Evolutionary conservation across 768 basidiomycete genomes (phyloP).

Genomic region (Pisolithus microcarpus): DNA sequence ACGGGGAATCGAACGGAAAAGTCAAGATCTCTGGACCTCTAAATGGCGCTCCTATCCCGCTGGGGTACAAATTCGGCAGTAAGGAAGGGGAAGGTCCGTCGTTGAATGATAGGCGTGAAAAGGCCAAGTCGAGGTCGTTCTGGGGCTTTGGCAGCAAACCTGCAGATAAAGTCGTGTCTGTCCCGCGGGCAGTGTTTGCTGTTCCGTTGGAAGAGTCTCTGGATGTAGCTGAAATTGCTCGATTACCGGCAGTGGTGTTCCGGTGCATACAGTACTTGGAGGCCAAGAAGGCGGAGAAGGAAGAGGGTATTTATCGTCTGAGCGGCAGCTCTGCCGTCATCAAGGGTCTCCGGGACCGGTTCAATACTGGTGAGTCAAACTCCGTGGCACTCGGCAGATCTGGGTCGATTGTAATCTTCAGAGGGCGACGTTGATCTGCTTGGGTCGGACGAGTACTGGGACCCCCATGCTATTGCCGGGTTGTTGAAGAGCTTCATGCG

Average conservation of each 20-base stretch:
- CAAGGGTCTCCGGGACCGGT: slow-evolving; percentile 86
- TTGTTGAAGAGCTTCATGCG: slow-evolving; percentile 89
- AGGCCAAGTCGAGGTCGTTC: slow-evolving; percentile 88
- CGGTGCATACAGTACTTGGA: slow-evolving; percentile 94
- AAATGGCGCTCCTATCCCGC: slow-evolving; percentile 77
- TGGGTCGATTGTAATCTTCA: slow-evolving; percentile 25
- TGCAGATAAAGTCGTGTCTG: slow-evolving; percentile 37
- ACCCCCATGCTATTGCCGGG: slow-evolving; percentile 95
- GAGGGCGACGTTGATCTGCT: slow-evolving; percentile 96
- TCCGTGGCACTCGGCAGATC: background rate
- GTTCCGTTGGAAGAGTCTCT: slow-evolving; percentile 83
- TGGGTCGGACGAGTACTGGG: slow-evolving; percentile 87
- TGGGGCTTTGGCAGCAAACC: slow-evolving; percentile 78
- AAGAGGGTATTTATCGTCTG: slow-evolving; percentile 96
- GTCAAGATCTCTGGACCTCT: slow-evolving; percentile 88
- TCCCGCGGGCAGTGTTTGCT: slow-evolving; percentile 78
- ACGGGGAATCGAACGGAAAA: slow-evolving; percentile 52
- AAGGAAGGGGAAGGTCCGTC: slow-evolving; percentile 51
- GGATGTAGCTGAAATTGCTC: slow-evolving; percentile 81
- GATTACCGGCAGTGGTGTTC: slow-evolving; percentile 91
- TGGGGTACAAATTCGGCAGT: slow-evolving; percentile 83
- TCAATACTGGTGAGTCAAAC: slow-evolving; percentile 67
- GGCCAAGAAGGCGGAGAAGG: slow-evolving; percentile 87
- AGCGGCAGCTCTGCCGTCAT: slow-evolving; percentile 94
- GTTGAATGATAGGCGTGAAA: slow-evolving; percentile 71